Conservation (phyloP, 2,329 filamentous ascomycete genomes). For the Sclerotinia sclerotiorum region DNA sequence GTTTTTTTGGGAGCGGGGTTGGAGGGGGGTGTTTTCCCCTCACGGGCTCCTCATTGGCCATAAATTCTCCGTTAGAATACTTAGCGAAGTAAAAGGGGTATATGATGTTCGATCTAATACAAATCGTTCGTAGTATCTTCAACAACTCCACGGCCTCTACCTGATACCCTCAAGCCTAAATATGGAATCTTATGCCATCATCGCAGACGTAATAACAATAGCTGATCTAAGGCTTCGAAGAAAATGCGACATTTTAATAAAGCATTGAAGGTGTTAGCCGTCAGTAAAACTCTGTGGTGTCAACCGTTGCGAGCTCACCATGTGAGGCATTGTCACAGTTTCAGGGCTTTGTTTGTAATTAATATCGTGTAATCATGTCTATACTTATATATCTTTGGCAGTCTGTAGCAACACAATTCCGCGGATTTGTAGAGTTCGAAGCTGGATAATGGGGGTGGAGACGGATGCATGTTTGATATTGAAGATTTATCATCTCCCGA, state of each 20-base stretch:
- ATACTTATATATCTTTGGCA: too few species aligned
- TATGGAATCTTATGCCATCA: conserved; percentile 31
- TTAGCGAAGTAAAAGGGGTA: neutral
- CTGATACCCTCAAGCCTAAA: neutral
- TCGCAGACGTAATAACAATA: conserved; percentile 25
- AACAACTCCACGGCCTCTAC: neutral
- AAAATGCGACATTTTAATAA: neutral
- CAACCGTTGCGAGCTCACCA: too few species aligned
- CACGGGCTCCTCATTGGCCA: conserved; percentile 48
- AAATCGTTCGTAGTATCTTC: neutral
- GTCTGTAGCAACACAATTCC: too few species aligned
- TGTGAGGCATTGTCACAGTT: too few species aligned
- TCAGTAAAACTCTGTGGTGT: neutral
- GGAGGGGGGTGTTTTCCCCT: conserved; percentile 43
- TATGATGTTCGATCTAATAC: neutral
- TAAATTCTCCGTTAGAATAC: neutral
- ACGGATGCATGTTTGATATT: too few species aligned
- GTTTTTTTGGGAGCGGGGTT: too few species aligned
- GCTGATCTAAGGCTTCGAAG: conserved; percentile 47
- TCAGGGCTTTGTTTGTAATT: too few species aligned
- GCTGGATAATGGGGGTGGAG: too few species aligned
- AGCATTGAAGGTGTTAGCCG: neutral
- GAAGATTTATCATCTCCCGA: too few species aligned
- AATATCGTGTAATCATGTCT: too few species aligned
- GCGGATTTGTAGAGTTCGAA: too few species aligned